Conservation (phyloP, 108 stramenopile species). For the Parmales sp. region DNA sequence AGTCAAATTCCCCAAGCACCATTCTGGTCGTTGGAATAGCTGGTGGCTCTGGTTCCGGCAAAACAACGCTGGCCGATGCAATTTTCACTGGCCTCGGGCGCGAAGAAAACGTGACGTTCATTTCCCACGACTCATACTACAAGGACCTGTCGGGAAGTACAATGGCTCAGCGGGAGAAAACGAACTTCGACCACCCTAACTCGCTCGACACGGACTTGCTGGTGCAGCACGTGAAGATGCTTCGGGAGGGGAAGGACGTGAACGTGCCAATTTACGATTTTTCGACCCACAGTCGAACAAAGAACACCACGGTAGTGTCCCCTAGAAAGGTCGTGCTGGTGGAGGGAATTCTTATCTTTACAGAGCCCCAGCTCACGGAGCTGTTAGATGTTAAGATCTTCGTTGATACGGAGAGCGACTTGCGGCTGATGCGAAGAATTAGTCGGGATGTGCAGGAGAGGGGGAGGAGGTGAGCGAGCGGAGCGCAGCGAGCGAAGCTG, state of each 20-base stretch:
- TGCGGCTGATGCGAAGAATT: constrained; percentile 71
- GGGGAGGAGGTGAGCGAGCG: too few relatives aligned
- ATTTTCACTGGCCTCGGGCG: constrained; percentile 62
- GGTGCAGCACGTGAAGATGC: constrained; percentile 55
- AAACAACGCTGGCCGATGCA: constrained; percentile 67
- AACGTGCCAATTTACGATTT: constrained; percentile 85
- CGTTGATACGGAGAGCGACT: constrained; percentile 78
- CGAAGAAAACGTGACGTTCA: constrained; percentile 48
- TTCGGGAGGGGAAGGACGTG: constrained; percentile 55
- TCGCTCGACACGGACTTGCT: constrained; percentile 80
- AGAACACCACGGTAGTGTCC: constrained; percentile 39
- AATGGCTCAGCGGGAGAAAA: constrained; percentile 32
- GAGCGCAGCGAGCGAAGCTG: too few relatives aligned
- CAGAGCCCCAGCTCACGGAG: constrained; percentile 48
- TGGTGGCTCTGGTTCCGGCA: constrained; percentile 38
- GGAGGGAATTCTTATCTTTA: constrained; percentile 86
- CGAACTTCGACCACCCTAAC: constrained; percentile 91
- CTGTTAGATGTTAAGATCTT: constrained; percentile 85
- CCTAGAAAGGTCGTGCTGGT: constrained; percentile 65
- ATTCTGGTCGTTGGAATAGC: constrained; percentile 33
- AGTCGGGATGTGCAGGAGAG: constrained; percentile 71
- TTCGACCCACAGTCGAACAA: constrained; percentile 59
- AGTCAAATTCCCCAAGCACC: too few relatives aligned
- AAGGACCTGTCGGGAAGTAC: background rate
- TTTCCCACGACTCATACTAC: constrained; percentile 66